These are phyloP conservation scores for Fusarium nanum DNA, from an alignment of 2,329 filamentous ascomycete species.

Conservation along the genomic window DNA sequence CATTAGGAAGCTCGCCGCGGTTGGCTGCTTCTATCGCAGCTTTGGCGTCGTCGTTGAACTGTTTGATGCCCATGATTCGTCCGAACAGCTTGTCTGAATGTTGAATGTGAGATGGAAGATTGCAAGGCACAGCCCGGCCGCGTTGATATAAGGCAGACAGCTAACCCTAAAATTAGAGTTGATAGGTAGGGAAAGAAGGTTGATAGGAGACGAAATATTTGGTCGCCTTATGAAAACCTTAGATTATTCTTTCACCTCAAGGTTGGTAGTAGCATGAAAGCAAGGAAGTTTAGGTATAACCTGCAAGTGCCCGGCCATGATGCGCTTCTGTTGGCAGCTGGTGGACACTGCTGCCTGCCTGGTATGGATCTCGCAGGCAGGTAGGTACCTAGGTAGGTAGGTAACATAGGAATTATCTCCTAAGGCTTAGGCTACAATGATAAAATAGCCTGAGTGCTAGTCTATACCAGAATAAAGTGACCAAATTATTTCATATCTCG, in stretches of 20 bases:
- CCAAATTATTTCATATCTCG: background rate
- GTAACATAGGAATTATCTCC: background rate
- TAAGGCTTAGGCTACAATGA: background rate
- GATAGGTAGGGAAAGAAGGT: background rate
- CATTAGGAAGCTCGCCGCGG: slow-evolving; percentile 56
- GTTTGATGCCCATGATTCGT: slow-evolving; percentile 70
- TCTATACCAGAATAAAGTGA: background rate
- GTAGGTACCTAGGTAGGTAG: background rate
- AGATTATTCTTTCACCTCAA: background rate
- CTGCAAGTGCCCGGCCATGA: no score
- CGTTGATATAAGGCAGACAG: background rate
- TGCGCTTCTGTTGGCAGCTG: background rate
- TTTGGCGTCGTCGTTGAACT: slow-evolving; percentile 70
- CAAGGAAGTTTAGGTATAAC: background rate
- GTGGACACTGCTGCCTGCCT: background rate
- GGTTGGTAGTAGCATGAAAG: background rate
- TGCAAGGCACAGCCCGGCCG: no score
- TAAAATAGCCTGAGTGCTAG: background rate
- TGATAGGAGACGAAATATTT: background rate
- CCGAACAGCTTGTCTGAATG: background rate
- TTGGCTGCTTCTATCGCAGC: slow-evolving; percentile 50
- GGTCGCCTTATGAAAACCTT: background rate
- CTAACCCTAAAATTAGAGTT: background rate
- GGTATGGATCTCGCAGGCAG: background rate
- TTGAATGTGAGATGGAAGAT: no score